Conservation (phyloP, 768 basidiomycete genomes). For the Suillus paluster region DNA sequence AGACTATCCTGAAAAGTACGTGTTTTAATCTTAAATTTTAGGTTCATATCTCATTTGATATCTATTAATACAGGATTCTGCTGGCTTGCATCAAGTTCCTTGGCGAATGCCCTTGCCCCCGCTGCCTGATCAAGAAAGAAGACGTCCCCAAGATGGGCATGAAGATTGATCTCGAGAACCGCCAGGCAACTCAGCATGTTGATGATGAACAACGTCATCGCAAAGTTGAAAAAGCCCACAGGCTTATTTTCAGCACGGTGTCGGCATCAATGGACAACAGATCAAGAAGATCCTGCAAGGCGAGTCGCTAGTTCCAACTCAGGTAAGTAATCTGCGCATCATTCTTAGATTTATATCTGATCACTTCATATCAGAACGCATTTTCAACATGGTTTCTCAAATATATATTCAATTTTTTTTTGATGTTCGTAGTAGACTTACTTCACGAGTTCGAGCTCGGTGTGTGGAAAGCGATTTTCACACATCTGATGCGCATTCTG, state of each 20-base stretch:
- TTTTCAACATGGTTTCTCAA: constrained; percentile 29
- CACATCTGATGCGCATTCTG: constrained; percentile 28
- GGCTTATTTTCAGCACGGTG: not conserved
- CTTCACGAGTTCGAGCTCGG: constrained; percentile 31
- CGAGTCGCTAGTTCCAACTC: constrained; percentile 19
- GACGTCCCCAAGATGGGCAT: constrained; percentile 20
- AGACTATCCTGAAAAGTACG: constrained; percentile 31
- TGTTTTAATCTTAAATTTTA: not conserved
- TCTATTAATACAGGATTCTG: constrained; percentile 17
- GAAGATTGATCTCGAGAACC: constrained; percentile 6
- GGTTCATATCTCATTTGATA: not conserved
- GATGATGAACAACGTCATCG: constrained; percentile 3
- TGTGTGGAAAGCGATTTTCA: constrained; percentile 27
- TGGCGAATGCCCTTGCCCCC: constrained; percentile 30
- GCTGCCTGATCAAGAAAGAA: constrained; percentile 22
- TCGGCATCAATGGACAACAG: not conserved
- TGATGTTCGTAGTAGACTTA: constrained; percentile 20
- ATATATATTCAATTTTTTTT: constrained; percentile 20
- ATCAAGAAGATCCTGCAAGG: constrained; percentile 11
- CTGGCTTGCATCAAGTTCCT: constrained; percentile 26
- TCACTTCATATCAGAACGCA: constrained; percentile 34
- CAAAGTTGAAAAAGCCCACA: not conserved
- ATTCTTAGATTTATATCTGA: no score
- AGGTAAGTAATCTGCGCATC: constrained; percentile 1
- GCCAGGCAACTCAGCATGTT: not conserved